Base-by-base conservation (phyloP, 495 filamentous ascomycete species). In the Baudoinia panamericana region DNA sequence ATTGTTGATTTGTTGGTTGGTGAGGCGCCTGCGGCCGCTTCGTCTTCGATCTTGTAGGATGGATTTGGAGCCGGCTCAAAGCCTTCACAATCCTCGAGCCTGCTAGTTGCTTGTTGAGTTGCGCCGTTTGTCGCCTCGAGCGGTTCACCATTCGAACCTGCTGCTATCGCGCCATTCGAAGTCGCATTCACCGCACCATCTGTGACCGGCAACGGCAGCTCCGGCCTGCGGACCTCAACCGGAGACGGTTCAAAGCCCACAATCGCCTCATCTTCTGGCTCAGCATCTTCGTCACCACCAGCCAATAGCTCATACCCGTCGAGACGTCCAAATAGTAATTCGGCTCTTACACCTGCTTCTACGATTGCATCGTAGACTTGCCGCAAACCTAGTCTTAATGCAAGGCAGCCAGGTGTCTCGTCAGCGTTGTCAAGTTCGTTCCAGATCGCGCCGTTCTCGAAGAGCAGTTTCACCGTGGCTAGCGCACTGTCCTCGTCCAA, bases 371-470 rank as follows among this genome's bases (percentile, higher is more conserved):
- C 73, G 55, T 97, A 97, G 31, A 94, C 56, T 39, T 78, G 75
- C n/a, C 53, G 63, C 46, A 80, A 58, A 0, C 77, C 78, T 11
- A 93, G 61, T 23, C 85, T 64, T 27, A 64, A 64, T 9, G 90
- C 90, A 13, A 95, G 54, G 62, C 92, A 96, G 1, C 84, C 90
- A 0, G 90, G 88, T 11, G 92, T 97, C 68, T 96, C 86, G 41
- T 80, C 69, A 30, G 81, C 75, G 26, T 65, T 61, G 51, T 96
- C 84, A 3, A 97, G 65, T 58, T 93, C 86, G 61, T 97, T 97
- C 90, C 90, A 97, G 39, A 96, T 94, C 4, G 83, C 92, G 2
- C 90, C 90, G 55, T 82, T 75, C 51, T 85, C 66, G 36, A 97
- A 66, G 18, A 97, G 65, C 50, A 92, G 72, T 38, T 69, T 70